phyloP scores from a whole-genome alignment of 371 early-diverging fungal species.

The Chytridiales sp. region DNA sequence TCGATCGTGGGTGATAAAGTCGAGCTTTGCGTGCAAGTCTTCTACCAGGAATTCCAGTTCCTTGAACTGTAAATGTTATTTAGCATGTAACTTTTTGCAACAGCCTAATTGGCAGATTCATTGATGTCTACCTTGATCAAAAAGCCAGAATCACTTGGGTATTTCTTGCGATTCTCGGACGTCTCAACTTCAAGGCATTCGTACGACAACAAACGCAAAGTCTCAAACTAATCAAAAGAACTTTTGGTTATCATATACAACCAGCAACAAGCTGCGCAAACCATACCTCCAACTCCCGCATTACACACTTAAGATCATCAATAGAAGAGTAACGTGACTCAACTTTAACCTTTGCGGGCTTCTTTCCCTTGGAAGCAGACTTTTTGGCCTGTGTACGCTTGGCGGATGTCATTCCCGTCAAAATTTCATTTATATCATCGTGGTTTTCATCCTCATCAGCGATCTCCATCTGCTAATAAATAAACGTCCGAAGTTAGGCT shows the following conservation, averaged over 20 bases:
- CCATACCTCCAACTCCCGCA: slow-evolving; percentile 21
- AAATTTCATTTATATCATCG: slow-evolving; percentile 6
- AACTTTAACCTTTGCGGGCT: slow-evolving; percentile 16
- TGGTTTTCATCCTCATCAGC: slow-evolving; percentile 6
- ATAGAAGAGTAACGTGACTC: slow-evolving; percentile 5
- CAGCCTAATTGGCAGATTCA: slow-evolving; percentile 7
- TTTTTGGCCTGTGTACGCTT: background rate
- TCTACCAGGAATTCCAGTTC: slow-evolving; percentile 11
- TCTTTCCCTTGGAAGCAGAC: slow-evolving; percentile 7
- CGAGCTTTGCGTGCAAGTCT: slow-evolving; percentile 19
- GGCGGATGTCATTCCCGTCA: background rate
- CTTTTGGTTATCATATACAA: background rate
- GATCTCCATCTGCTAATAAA: background rate
- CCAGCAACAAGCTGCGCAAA: background rate
- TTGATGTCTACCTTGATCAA: background rate
- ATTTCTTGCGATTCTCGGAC: background rate
- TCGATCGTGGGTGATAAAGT: no score
- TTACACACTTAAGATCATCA: slow-evolving; percentile 1
- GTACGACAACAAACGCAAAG: slow-evolving; percentile 10
- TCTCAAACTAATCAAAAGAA: slow-evolving; percentile 5
- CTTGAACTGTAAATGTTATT: slow-evolving; percentile 2
- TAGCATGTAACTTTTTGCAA: background rate
- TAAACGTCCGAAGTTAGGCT: background rate
- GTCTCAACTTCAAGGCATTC: slow-evolving; percentile 4
- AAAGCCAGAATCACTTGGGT: no score